Evolutionary conservation across 805 yeast species (phyloP).

Genomic region (Candida glaebosa): DNA sequence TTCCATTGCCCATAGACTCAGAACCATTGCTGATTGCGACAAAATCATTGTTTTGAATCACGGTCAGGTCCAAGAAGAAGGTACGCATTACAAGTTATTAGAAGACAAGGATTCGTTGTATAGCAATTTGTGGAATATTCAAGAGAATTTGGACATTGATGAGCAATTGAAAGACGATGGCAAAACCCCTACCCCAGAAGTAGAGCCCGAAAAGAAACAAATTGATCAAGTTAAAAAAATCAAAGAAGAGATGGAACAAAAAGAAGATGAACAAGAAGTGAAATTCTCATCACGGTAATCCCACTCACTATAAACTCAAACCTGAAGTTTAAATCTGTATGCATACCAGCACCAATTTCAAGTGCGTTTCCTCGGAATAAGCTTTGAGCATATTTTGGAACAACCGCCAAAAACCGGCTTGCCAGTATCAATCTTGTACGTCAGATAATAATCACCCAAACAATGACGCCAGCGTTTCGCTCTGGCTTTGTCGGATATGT

Average conservation of each 20-base stretch:
- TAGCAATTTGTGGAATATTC: slow-evolving; percentile 84
- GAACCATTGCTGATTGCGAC: slow-evolving; percentile 93
- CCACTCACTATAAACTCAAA: no score
- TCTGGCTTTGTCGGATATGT: no score
- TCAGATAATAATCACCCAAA: no score
- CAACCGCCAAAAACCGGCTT: background rate
- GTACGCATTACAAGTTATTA: slow-evolving; percentile 68
- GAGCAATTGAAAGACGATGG: slow-evolving; percentile 17
- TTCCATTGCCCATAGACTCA: slow-evolving; percentile 88
- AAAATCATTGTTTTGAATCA: slow-evolving; percentile 81
- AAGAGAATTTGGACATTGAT: slow-evolving; percentile 67
- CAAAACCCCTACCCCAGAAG: no score
- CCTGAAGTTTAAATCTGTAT: background rate
- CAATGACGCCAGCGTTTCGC: no score
- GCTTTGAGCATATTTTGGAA: no score
- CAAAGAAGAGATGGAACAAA: background rate
- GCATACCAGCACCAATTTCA: no score
- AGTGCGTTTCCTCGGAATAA: no score
- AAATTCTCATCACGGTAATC: background rate
- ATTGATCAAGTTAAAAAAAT: background rate
- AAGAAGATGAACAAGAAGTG: slow-evolving; percentile 3
- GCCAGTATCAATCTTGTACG: background rate
- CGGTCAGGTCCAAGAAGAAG: slow-evolving; percentile 85
- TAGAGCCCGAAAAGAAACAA: background rate
- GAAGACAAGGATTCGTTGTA: slow-evolving; percentile 58